Evolutionary conservation across 495 filamentous ascomycete genomes (phyloP).

Genomic region (Hypoxylon crocopeplum): DNA sequence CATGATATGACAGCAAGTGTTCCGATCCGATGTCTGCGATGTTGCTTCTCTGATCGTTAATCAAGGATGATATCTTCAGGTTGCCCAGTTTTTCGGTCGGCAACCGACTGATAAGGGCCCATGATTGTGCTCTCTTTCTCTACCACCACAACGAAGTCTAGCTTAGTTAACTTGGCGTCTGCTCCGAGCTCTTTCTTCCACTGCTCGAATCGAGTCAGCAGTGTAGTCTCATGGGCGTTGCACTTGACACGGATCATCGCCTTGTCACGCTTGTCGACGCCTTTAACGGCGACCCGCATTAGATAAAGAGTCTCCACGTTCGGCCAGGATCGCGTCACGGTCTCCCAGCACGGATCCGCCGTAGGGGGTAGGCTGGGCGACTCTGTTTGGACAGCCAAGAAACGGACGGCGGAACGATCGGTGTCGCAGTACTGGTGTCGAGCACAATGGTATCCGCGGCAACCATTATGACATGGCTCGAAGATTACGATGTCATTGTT

Average conservation of each 20-base stretch:
- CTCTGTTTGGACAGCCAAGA: slow-evolving; percentile 36
- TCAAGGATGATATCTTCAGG: slow-evolving; percentile 39
- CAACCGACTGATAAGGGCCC: slow-evolving; percentile 25
- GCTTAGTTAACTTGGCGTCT: slow-evolving; percentile 4
- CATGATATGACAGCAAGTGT: too few species aligned
- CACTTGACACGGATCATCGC: slow-evolving; percentile 39
- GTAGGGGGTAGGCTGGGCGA: slow-evolving; percentile 9
- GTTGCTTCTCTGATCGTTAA: background rate
- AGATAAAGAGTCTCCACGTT: slow-evolving; percentile 41
- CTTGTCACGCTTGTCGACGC: slow-evolving; percentile 28
- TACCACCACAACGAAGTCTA: slow-evolving; percentile 38
- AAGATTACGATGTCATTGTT: slow-evolving; percentile 36
- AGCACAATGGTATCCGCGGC: slow-evolving; percentile 40
- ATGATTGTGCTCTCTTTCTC: slow-evolving; percentile 17
- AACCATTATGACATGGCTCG: slow-evolving; percentile 41
- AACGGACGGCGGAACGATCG: slow-evolving; percentile 34
- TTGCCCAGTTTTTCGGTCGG: slow-evolving; percentile 32
- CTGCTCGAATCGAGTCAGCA: slow-evolving; percentile 25
- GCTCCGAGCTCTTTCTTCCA: slow-evolving; percentile 34
- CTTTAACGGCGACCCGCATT: slow-evolving; percentile 36
- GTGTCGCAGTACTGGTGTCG: slow-evolving; percentile 34
- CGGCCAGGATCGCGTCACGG: slow-evolving; percentile 35
- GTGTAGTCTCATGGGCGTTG: slow-evolving; percentile 13
- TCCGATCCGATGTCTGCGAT: background rate
- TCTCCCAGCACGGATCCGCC: slow-evolving; percentile 36